Evolutionary conservation across 2,329 filamentous ascomycete genomes (phyloP), one percentile per base, ranked within the genome.

Genomic region (Boeremia exigua): DNA sequence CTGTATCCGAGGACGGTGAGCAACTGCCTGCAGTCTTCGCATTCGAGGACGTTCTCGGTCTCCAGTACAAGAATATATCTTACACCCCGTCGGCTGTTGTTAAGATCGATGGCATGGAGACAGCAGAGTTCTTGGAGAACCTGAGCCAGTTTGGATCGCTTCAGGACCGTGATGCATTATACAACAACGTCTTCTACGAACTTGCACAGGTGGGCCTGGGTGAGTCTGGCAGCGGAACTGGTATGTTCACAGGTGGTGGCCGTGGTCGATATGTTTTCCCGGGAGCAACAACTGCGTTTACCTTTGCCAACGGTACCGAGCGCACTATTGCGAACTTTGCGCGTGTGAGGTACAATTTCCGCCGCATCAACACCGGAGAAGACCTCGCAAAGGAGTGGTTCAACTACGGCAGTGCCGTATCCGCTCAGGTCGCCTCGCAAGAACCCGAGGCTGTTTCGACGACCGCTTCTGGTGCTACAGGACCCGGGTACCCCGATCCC

Each of bases 1-100:
- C 86, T 0, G 80, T 88, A 4, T 88, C 86, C 2, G 66, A 73
- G 4, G 85, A 89, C 66, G 86, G 86, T n/a, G 70, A 77, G 15
- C 79, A 82, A 48, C 65, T 85, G 14, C 87, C 87, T 0, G 77
- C 85, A 45, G 77, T 87, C 2, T 88, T 86, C 55, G 77, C 80
- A 25, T 81, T 79, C 51, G 65, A 75, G 15, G 81, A 84, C 58
- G 73, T 83, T 2, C 67, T 80, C 32, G 71, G 74, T 28, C 64
- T 74, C n/a, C 74, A 76, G 25, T 77, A 79, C 62, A 71, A 78
- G 52, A 77, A 80, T 58, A 67, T 75, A 37, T 70, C 77, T 40
- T 78, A 79, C 60, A 72, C 72, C 6, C 80, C 84, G 0, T 83
- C 82, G 0, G 78, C 82, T 1, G 75, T 88, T 15, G 75, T 77